Evolutionary conservation across 2,329 filamentous ascomycete genomes (phyloP), one percentile per base, ranked within the genome.

Genomic region (Fusarium multiceps): DNA sequence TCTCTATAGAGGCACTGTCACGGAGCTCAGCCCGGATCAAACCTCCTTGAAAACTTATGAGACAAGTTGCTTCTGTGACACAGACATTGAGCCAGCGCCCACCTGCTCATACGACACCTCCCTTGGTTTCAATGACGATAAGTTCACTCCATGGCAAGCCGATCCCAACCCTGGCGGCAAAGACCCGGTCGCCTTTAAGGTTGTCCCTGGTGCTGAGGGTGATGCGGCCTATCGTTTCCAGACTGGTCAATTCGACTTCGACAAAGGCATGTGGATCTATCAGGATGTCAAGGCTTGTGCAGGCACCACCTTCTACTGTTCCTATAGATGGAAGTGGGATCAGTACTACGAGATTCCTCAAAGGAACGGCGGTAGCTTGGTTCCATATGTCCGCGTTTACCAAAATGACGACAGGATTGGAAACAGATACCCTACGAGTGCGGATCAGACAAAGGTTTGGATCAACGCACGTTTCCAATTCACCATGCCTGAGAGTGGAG

Each of bases 311-410:
- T 66, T 64, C 25, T 6, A 5, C 7, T 66, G 63, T 13, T 16
- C 4, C 0, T 66, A 41, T 13, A 10, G 3, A 1, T 66, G 59
- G 59, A 49, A 37, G 59, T 66, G 60, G 60, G 16, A 59, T 11
- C 18, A 66, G 48, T 65, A 40, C 12, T 66, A 64, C 2, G 7
- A 2, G 0, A 53, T 66, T 7, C 6, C 0, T 0, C 62, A 65
- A 12, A 7, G n/a, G 0, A 1, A 7, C 4, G 62, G 47, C 0
- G 0, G 0, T 1, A 10, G 1, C 2, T 13, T 65, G 16, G 53
- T 66, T n/a, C 59, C 59, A 0, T 66, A 66, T 28, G 21, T 66
- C 2, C 59, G 54, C 4, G 20, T 59, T 5, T 66, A 66, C 13
- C 53, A 64, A 18, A 59, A 16, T 1, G 6, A 65, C 4, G 14